phyloP scores from a whole-genome alignment of 1,139 yeast species.

The Hemisphaericaspora xylofermentans region DNA sequence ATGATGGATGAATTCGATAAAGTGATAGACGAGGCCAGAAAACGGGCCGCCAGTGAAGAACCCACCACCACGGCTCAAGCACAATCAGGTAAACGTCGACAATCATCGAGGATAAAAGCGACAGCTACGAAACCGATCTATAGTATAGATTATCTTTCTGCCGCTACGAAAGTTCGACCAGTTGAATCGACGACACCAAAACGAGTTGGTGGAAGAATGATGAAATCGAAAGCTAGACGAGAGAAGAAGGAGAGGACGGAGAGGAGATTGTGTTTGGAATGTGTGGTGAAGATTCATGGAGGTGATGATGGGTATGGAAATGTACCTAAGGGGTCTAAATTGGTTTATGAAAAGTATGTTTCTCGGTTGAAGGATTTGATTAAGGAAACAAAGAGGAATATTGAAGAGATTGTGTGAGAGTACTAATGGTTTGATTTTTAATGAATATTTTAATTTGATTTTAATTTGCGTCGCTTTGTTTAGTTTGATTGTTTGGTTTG shows the following conservation, averaged over 20 bases:
- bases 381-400: constrained; percentile 14
- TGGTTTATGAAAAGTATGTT: constrained; percentile 23
- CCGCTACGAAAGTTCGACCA: neutral
- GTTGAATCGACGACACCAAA: neutral
- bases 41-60: constrained; percentile 8
- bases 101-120: constrained; percentile 9
- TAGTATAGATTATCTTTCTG: neutral
- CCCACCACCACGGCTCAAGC: no score
- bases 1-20: constrained; percentile 20
- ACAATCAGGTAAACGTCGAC: constrained; percentile 3
- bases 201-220: constrained; percentile 1
- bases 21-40: constrained; percentile 18
- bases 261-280: constrained; percentile 9
- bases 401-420: constrained; percentile 2
- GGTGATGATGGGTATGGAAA: neutral
- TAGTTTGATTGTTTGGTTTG: neutral
- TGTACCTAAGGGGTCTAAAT: constrained; percentile 21
- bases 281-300: constrained; percentile 5
- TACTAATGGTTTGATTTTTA: neutral
- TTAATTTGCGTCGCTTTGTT: neutral
- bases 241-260: neutral
- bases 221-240: neutral
- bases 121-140: neutral
- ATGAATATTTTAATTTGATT: neutral
- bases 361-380: constrained; percentile 20